Base-by-base conservation (phyloP, 768 basidiomycete species). In the Sarcodon sp. region DNA sequence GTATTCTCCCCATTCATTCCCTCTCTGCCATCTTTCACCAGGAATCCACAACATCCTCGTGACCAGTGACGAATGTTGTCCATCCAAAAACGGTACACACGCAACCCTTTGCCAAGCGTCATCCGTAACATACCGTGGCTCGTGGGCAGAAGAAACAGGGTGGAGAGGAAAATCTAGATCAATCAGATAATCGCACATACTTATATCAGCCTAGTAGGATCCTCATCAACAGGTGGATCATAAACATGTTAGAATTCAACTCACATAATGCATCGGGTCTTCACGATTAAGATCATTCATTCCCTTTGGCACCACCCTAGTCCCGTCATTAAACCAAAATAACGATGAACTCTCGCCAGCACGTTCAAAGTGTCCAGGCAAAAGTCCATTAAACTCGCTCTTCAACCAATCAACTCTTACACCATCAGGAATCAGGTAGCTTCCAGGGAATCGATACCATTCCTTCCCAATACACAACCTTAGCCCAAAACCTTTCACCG, bases 371-470 rank as follows among this genome's bases (percentile, higher is more conserved):
- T 87, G 84, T 15, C 81, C 76, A 11, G 96, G 96, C 52, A 99
- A 69, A 58, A 89, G 73, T 8, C 91, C 94, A 52, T 82, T 75
- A 55, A 98, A 97, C 49, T 85, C 90, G 63, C 85, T 91, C 69
- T 91, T 87, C 62, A 98, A 69, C 64, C 91, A 97, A 50, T 83
- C 74, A n/a, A 94, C 79, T 27, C 78, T 72, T 50, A 98, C 67
- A 27, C 79, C 85, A 50, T 82, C 76, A 1, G 93, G 92, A 16
- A 98, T 74, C 44, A 94, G 73, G 63, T 86, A 97, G 61, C 86
- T 84, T 3, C 89, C 79, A 3, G 92, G 87, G 71, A 91, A 99
- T 18, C 94, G 76, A 59, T 97, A 71, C 96, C 96, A 99, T 65
- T 99, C 96, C 62, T 92, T 93, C 44, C 84, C 89, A 45, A 86